Evolutionary conservation across 257 asterid genomes (phyloP), one percentile per base, ranked within the genome.

Genomic region (Pogostemon cablin): DNA sequence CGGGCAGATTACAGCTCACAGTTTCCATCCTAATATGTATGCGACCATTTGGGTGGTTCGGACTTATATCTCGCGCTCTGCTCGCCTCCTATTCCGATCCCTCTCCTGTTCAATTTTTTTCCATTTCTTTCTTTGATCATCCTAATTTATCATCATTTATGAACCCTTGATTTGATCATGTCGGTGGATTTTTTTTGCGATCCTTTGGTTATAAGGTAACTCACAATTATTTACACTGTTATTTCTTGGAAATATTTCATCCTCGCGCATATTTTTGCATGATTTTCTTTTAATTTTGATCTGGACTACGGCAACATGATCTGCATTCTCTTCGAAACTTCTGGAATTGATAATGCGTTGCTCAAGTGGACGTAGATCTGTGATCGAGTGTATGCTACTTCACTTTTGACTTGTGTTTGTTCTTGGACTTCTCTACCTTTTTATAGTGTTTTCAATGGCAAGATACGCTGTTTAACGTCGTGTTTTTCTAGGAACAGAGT

Each of bases 41-140:
- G 17, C 60, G 60, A 37, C 60, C 57, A 72, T 72, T 57, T 65
- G 67, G 79, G 61, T 72, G 76, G 67, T 44, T 25, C 70, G 61
- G 78, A 76, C 71, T 43, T 34, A 32, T 43, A 62, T 71, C 66
- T 72, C 77, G 81, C 84, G 81, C 79, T 80, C 79, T 57, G 69
- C 65, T 57, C 77, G 73, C 75, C 59, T 80, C 72, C 71, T 54
- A 73, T 60, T 75, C 74, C 81, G 81, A 72, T 69, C 78, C 66
- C 52, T 60, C 78, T 77, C 75, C 71, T 38, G 68, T 39, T 76
- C 68, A 72, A 59, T 54, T 73, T 79, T 78, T 69, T 66, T 39
- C 8, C 66, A 55, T 11, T 47, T 40, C 54, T 72, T 71, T 35
- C 62, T 73, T 64, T 62, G 73, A 79, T 69, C 75, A 47, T 63